A percentile compares a stretch with the other conserved stretches of the same genome.
These are phyloP conservation scores for Eucalyptus sp. DNA, from an alignment of 345 rosid genomes.

Conservation along the genomic window DNA sequence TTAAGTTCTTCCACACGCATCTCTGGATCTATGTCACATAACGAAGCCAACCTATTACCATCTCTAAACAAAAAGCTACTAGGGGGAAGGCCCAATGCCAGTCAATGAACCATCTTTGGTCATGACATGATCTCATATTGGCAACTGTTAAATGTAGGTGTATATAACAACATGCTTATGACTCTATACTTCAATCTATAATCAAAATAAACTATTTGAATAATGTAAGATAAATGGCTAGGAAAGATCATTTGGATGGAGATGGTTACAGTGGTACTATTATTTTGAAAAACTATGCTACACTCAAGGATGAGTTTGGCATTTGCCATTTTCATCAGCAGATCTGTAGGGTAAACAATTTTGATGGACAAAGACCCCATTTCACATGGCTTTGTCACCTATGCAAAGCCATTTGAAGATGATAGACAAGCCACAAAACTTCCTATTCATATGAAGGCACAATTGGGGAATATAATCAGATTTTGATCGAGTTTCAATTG, in stretches of 20 bases:
- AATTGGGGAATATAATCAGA: not conserved
- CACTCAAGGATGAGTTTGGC: not conserved
- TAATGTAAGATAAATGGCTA: not conserved
- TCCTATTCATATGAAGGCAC: not conserved
- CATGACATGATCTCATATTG: not conserved
- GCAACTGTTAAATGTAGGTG: not conserved
- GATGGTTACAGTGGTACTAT: not conserved
- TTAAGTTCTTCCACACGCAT: not conserved
- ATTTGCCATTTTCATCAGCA: not conserved
- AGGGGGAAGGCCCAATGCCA: not conserved
- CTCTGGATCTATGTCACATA: not conserved
- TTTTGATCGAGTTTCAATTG: not conserved
- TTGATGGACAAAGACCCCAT: not conserved
- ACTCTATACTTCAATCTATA: not conserved
- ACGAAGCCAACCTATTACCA: not conserved
- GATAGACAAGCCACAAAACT: not conserved
- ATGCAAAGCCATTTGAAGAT: not conserved
- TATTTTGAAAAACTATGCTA: not conserved
- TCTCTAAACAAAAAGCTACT: not conserved
- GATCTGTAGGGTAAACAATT: not conserved
- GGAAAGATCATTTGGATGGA: not conserved
- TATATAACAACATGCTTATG: not conserved
- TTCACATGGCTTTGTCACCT: not conserved
- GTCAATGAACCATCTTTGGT: not conserved
- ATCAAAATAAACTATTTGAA: not conserved